Evolutionary conservation across 2,329 filamentous ascomycete genomes (phyloP), one percentile per base, ranked within the genome.

Genomic region (Dactylellina haptotyla): DNA sequence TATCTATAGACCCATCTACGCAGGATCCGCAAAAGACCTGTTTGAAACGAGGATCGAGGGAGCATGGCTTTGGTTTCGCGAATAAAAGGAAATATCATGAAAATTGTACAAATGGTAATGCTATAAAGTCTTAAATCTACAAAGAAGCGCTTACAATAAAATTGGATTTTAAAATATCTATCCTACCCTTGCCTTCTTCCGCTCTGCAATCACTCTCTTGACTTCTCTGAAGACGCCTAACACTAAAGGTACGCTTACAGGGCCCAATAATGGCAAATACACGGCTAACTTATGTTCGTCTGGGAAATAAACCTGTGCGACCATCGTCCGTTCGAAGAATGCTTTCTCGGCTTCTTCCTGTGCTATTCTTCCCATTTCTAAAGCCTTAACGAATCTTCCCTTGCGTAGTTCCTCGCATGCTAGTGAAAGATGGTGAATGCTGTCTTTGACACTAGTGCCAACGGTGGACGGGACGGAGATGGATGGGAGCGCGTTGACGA

Each of bases 241-340:
- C 4, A 97, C 80, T 54, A 99, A 82, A 37, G 95, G 95, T 10
- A 98, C 94, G 3, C 91, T 93, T 41, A 98, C 88, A 0, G 95
- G 95, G 0, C 95, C 95, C 41, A 99, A 82, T 9, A 99, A 83
- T 0, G 95, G 95, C 77, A 99, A 82, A 80, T 99, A 99, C 0
- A 99, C 95, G 0, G 95, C 95, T 23, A 99, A 87, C 81, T 98
- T 99, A 81, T 99, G 95, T 82, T 99, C 95, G 79, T 99, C 95
- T 0, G 95, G 95, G 81, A 99, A 99, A 81, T 98, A 99, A 1
- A 98, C 89, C 82, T 98, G 95, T 0, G 93, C 95, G 10, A 99
- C 95, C 95, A 99, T 99, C 79, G 91, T 96, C 82, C 96, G 96
- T 82, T 99, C 95, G 77, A 99, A 99, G 81, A 99, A 99, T 0